phyloP scores from a whole-genome alignment of 1,284 basidiomycete species.

The Puccinia triticina region DNA sequence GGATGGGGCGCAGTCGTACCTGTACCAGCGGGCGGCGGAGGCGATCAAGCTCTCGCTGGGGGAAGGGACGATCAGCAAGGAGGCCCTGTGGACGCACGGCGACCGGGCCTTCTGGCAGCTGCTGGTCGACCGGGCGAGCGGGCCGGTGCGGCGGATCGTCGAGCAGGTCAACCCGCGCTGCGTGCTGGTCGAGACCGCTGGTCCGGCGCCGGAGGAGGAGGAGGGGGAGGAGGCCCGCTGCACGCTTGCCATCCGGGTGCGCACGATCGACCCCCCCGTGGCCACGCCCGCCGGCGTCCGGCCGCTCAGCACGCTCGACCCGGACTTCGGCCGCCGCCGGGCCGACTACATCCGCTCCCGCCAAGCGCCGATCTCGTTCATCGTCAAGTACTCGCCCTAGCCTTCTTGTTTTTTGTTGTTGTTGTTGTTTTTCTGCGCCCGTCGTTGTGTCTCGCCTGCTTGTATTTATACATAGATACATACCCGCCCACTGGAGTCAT shows the following conservation, averaged over 20 bases:
- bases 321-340: constrained; percentile 4
- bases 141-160: background rate
- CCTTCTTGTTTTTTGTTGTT: background rate
- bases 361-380: background rate
- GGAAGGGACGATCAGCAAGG: constrained; percentile 21
- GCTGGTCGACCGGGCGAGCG: background rate
- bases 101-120: constrained; percentile 37
- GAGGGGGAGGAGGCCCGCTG: background rate
- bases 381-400: constrained; percentile 30
- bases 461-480: constrained; percentile 18
- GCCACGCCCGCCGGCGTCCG: constrained; percentile 14
- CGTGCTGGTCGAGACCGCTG: background rate
- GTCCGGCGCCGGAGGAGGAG: background rate
- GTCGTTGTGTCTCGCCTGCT: background rate
- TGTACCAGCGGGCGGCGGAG: constrained; percentile 31
- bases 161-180: constrained; percentile 33
- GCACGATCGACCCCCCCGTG: constrained; percentile 47
- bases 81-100: constrained; percentile 25
- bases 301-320: constrained; percentile 34
- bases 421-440: background rate
- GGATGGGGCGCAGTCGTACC: constrained; percentile 19
- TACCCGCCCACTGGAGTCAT: too few species aligned
- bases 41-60: constrained; percentile 24
- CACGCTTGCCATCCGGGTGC: constrained; percentile 17
- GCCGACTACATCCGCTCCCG: constrained; percentile 33